Evolutionary conservation across 768 basidiomycete genomes (phyloP), one percentile per base, ranked within the genome.

Genomic region (Rickenella mellea): DNA sequence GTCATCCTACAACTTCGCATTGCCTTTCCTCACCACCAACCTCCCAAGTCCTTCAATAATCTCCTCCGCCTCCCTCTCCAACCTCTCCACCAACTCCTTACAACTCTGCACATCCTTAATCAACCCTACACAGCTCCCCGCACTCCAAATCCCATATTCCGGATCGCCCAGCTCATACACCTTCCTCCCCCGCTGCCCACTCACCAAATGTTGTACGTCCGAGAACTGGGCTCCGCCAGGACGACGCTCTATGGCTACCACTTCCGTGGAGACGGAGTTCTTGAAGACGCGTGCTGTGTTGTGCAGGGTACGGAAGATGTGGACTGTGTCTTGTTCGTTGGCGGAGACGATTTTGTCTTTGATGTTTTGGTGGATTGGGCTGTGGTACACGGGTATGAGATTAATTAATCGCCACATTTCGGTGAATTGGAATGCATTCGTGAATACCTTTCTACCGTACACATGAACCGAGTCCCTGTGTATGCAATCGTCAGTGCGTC

Each of bases 201-300:
- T 71, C 8, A 88, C 85, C 37, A 89, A 72, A 28, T 92, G 77
- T 14, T 78, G 71, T 11, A 94, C 48, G 29, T 93, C 90, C 52
- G 85, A 78, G 50, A 96, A 96, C 62, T 92, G 80, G 29, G 84
- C 86, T 10, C 90, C 89, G 29, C 84, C 86, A 1, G 86, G 80
- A 25, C 80, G 71, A 12, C 69, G 69, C 64, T 96, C 92, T 28
- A 92, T 71, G 11, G 71, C 63, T n/a, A 94, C 84, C 14, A 97
- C 93, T 57, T 94, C 81, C 55, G 73, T 56, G 11, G 92, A 69
- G 19, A 94, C 78, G 42, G 75, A 75, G 65, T 93, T 93, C 69
- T 83, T 90, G 69, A 71, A 87, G 9, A 89, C 85, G n/a, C 87
- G 74, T 10, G 85, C 76, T 2, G 87, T 88, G 55, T 91, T 89